Percentiles rank a stretch among this genome's conserved stretches.
Conservation (phyloP, 2,329 filamentous ascomycete genomes). For the Juglanconis sp. region DNA sequence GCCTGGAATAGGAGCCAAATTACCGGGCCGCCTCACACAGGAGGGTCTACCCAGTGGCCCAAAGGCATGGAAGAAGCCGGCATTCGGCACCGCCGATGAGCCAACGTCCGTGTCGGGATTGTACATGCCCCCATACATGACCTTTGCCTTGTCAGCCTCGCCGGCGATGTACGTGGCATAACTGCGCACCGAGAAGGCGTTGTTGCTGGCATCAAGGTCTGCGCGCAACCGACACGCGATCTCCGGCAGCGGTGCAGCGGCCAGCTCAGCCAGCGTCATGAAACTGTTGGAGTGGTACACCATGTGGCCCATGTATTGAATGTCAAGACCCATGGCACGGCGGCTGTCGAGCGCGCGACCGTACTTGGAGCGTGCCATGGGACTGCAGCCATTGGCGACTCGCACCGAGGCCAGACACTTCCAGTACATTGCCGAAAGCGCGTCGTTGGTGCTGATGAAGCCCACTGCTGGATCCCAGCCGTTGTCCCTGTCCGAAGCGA, state of each 20-base stretch:
- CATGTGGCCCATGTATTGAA: conserved; percentile 28
- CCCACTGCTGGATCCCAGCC: conserved; percentile 21
- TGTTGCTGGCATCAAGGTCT: conserved; percentile 24
- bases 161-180: conserved; percentile 28
- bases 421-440: conserved; percentile 32
- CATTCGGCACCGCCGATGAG: too few species aligned
- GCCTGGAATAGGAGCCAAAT: too few species aligned
- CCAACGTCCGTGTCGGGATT: conserved; percentile 20
- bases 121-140: conserved; percentile 23
- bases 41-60: too few species aligned
- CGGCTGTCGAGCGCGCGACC: conserved; percentile 28
- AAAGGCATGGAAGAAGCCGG: too few species aligned
- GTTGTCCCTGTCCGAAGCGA: background rate
- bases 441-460: conserved; percentile 29
- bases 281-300: conserved; percentile 21
- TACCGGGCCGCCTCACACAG: too few species aligned
- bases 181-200: conserved; percentile 24
- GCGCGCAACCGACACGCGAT: conserved; percentile 17
- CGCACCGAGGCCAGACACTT: conserved; percentile 27
- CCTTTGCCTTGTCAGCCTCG: conserved; percentile 24
- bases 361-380: conserved; percentile 24
- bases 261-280: conserved; percentile 21
- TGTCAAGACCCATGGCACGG: conserved; percentile 23
- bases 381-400: too few species aligned
- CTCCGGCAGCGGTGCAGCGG: background rate